Evolutionary conservation across 140 eudicot genomes (phyloP), one percentile per base, ranked within the genome.

Genomic region (Anethum foeniculum): DNA sequence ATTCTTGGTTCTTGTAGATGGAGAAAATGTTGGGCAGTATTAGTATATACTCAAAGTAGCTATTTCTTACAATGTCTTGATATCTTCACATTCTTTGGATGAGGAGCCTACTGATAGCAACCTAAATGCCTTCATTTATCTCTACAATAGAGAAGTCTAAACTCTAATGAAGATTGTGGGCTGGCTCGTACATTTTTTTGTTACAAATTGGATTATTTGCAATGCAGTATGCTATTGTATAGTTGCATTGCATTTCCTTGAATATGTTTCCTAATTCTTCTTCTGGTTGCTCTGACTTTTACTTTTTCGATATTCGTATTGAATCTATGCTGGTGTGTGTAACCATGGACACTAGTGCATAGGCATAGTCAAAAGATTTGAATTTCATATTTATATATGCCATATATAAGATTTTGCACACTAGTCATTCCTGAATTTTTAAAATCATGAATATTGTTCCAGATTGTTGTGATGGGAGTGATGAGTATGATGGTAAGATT

Each of bases 381-480:
- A 54, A 41, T 41, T 18, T 11, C 14, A 12, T 13, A 4, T 6
- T 1, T 5, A 52, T 1, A 23, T 8, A 58, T n/a, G 11, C 32
- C n/a, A 23, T 67, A 4, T 28, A 32, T 67, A 0, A 67, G 43
- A 30, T 4, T 1, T 12, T 14, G 65, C 28, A 67, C n/a, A 15
- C 13, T 67, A 62, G 32, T 62, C 44, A 60, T 82, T 75, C 21
- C 48, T 21, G 36, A 25, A 7, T 62, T 62, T 8, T 10, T 25
- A 11, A 64, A 64, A 32, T 30, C 23, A 4, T 19, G 49, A 38
- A n/a, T 14, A 41, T 48, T 78, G 80, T 58, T 79, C 52, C 90
- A 95, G 99, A 95, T 92, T 95, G 99, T 79, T 95, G 99, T 85
- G 99, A 95, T 82, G 99, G 99, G 77, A 95, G 97, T 88, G 99